These are phyloP conservation scores for Candida hispaniensis DNA, from an alignment of 805 yeast genomes.

Conservation along the genomic window DNA sequence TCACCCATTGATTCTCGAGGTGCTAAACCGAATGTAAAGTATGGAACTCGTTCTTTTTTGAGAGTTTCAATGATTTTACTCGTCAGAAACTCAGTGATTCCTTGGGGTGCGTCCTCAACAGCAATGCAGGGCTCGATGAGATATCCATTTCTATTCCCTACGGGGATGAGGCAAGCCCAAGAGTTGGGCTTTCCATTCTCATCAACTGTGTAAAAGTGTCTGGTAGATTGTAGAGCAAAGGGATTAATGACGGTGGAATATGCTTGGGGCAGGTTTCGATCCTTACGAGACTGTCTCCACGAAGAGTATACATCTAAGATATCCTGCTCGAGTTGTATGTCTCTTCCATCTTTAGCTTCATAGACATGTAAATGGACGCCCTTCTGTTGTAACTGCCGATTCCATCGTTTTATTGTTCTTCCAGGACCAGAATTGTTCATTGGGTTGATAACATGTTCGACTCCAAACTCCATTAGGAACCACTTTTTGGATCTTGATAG, in stretches of 20 bases:
- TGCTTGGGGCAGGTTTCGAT: conserved; percentile 14
- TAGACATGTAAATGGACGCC: conserved; percentile 5
- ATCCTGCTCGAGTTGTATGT: conserved; percentile 11
- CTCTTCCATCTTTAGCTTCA: conserved; percentile 7
- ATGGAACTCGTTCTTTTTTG: conserved; percentile 9
- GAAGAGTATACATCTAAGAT: conserved; percentile 11
- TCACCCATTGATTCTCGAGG: conserved; percentile 14
- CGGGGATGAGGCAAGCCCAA: conserved; percentile 13
- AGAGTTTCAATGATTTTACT: conserved; percentile 9
- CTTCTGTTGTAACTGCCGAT: conserved; percentile 8
- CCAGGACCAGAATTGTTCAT: conserved; percentile 11
- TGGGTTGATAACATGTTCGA: conserved; percentile 15
- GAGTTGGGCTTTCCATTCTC: conserved; percentile 15
- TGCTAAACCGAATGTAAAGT: conserved; percentile 10
- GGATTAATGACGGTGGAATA: conserved; percentile 13
- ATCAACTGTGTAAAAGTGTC: conserved; percentile 13
- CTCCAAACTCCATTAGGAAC: conserved; percentile 14
- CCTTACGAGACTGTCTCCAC: conserved; percentile 11
- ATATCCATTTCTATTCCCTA: conserved; percentile 11
- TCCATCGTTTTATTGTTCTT: conserved; percentile 14
- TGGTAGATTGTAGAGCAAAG: conserved; percentile 10
- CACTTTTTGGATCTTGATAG: conserved; percentile 4
- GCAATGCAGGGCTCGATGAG: conserved; percentile 15
- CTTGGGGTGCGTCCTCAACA: conserved; percentile 14
- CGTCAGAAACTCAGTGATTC: conserved; percentile 13